Conservation (phyloP, 164 flowering plant genomes). For the Macadamia tetraphylla region DNA sequence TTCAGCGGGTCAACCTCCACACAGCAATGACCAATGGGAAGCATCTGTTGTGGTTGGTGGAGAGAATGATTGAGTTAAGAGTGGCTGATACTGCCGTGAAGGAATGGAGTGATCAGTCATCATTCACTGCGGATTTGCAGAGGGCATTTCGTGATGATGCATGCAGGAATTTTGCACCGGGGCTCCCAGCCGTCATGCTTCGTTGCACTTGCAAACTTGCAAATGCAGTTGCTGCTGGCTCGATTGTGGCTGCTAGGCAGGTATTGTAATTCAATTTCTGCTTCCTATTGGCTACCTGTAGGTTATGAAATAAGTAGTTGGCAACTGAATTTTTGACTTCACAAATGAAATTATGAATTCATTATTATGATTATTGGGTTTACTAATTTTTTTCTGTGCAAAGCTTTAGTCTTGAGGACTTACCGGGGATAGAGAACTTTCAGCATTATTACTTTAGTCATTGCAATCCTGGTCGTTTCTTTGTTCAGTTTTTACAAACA, state of each 20-base stretch:
- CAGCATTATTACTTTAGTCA: no score
- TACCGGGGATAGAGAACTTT: no score
- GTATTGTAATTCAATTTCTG: constrained; percentile 24
- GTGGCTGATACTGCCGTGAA: constrained; percentile 78
- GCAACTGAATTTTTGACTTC: no score
- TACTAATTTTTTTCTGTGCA: no score
- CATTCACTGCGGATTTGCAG: constrained; percentile 66
- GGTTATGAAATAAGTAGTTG: no score
- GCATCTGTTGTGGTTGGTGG: constrained; percentile 85
- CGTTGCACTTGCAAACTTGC: constrained; percentile 71
- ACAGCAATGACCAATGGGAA: constrained; percentile 60
- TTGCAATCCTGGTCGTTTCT: no score
- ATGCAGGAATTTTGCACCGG: constrained; percentile 76
- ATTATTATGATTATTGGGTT: no score
- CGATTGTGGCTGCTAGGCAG: constrained; percentile 64
- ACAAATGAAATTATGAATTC: no score
- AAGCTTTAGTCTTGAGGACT: no score
- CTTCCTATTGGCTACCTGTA: no score
- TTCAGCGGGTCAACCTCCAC: constrained; percentile 80
- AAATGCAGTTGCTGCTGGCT: constrained; percentile 65
- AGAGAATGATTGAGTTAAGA: constrained; percentile 87
- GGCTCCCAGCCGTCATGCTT: constrained; percentile 61
- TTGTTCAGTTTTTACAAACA: no score
- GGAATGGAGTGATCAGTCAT: constrained; percentile 74
- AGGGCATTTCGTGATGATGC: constrained; percentile 79